These are phyloP conservation scores for Gleditsia sinensis DNA, from an alignment of 306 rosid species.

Conservation along the genomic window DNA sequence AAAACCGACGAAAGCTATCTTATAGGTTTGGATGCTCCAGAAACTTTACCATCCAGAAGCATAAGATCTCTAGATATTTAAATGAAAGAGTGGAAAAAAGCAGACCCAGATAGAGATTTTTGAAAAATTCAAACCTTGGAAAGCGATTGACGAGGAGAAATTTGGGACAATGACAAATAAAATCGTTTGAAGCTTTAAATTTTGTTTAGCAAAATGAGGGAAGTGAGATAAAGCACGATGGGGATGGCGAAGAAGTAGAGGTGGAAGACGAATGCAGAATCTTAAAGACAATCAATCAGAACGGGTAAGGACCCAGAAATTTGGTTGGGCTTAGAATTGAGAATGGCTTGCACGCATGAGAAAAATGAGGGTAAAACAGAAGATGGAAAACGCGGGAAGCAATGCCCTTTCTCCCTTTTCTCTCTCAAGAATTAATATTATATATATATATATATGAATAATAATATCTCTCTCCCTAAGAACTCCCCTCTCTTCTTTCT, in stretches of 20 bases:
- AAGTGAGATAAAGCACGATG: constrained; percentile 6
- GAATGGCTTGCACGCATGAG: constrained; percentile 94
- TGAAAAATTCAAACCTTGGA: constrained; percentile 41
- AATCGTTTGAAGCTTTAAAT: constrained; percentile 14
- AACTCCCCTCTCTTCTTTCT: constrained; percentile 19
- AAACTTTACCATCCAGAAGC: constrained; percentile 26
- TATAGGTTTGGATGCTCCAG: background rate
- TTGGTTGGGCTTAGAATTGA: constrained; percentile 38
- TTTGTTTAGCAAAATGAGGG: background rate
- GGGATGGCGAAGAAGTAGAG: constrained; percentile 25
- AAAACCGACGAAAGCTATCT: constrained; percentile 15
- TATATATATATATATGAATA: too few relatives aligned
- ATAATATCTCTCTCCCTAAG: too few relatives aligned
- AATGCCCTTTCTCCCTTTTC: constrained; percentile 21
- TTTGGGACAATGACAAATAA: constrained; percentile 33
- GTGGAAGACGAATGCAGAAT: constrained; percentile 53
- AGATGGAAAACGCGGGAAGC: constrained; percentile 76
- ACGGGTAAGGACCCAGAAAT: constrained; percentile 43
- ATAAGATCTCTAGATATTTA: background rate
- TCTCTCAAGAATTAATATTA: constrained; percentile 24
- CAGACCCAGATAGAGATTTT: constrained; percentile 45
- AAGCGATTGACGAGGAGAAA: constrained; percentile 45
- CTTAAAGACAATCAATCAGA: constrained; percentile 54
- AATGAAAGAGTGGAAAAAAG: background rate
- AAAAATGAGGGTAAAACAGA: constrained; percentile 43